phyloP scores from a whole-genome alignment of 2,329 filamentous ascomycete genomes.

The Aureobasidium sp. region DNA sequence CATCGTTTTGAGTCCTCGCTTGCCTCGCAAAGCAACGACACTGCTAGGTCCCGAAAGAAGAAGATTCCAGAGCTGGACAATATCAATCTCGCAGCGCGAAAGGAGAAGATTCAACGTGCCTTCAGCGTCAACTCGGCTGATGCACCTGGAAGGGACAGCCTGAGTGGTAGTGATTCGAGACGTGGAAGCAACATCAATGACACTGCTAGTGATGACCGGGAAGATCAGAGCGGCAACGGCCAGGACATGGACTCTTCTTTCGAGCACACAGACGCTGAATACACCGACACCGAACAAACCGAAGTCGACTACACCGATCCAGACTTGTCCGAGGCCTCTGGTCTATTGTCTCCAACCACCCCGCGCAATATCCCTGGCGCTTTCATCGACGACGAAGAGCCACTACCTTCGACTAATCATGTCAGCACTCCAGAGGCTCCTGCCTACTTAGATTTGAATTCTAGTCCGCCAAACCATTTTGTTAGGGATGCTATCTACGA shows the following conservation, averaged over 20 bases:
- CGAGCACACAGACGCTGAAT: slow-evolving; percentile 3
- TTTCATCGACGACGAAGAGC: neutral
- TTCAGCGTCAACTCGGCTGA: slow-evolving; percentile 59
- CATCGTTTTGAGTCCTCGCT: slow-evolving; percentile 41
- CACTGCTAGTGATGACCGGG: neutral
- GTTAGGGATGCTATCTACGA: neutral
- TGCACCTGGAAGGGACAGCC: slow-evolving; percentile 26
- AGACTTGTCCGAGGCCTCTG: neutral
- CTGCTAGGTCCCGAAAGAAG: slow-evolving; percentile 16
- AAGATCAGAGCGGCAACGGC: neutral
- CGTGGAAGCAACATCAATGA: slow-evolving; percentile 3
- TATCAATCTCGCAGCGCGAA: slow-evolving; percentile 75
- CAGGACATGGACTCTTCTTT: neutral
- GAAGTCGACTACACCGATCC: neutral
- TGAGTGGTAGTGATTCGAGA: slow-evolving; percentile 1
- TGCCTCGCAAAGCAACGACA: slow-evolving; percentile 2
- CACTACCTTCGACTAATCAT: neutral
- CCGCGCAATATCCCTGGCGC: slow-evolving; percentile 4
- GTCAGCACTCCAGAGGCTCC: neutral
- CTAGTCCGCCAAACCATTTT: neutral
- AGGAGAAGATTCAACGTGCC: slow-evolving; percentile 74
- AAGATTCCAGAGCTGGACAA: slow-evolving; percentile 57
- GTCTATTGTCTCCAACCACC: neutral
- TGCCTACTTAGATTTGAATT: neutral
- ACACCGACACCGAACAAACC: neutral